Conservation (phyloP, 139 green algal genomes). For the Picochlorum sp. region DNA sequence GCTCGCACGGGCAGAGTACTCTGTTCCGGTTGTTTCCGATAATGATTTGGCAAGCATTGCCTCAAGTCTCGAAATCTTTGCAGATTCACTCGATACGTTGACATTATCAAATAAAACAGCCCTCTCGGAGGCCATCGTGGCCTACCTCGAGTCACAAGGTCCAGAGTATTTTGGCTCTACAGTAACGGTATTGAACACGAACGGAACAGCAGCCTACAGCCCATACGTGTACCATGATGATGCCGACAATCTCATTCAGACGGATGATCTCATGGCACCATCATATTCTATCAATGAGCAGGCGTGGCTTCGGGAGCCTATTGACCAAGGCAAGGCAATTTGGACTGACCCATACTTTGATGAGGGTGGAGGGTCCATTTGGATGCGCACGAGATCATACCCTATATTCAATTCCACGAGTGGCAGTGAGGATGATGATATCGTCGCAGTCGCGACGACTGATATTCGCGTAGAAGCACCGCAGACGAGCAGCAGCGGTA, state of each 20-base stretch:
- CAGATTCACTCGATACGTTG: not conserved
- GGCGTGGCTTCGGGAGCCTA: not conserved
- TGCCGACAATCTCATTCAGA: not conserved
- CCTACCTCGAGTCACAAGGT: not conserved
- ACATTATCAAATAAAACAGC: not conserved
- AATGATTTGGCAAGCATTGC: not conserved
- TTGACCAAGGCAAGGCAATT: not conserved
- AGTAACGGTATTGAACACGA: not conserved
- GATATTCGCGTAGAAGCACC: not conserved
- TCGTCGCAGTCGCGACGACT: not conserved
- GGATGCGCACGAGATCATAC: not conserved
- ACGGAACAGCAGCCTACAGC: not conserved
- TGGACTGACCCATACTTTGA: not conserved
- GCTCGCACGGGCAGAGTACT: slow-evolving; percentile 4
- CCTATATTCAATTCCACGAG: not conserved
- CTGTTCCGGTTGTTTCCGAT: not conserved
- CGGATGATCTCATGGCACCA: not conserved
- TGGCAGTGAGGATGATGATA: not conserved
- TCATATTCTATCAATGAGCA: not conserved
- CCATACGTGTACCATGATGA: slow-evolving; percentile 1
- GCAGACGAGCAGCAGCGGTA: no score
- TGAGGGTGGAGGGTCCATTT: not conserved
- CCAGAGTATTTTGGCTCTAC: not conserved
- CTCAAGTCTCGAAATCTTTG: not conserved
- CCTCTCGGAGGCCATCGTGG: not conserved